Evolutionary conservation across 768 basidiomycete species (phyloP), one percentile per base, ranked within the genome.

Genomic region (Rhizopogon rudus): DNA sequence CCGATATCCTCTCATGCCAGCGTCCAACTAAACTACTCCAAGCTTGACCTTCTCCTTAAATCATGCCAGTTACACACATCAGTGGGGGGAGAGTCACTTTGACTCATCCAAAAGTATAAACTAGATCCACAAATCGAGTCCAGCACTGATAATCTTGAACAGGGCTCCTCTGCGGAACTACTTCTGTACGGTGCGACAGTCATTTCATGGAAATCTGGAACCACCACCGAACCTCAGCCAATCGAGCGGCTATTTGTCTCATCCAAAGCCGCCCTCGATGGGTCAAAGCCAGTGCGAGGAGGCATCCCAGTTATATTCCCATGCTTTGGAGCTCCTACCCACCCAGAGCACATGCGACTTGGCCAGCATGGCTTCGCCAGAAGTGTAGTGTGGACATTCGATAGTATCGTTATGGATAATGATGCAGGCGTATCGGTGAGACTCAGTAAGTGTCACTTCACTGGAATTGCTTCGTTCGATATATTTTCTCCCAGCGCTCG

Each of bases 291-390:
- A 1, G 80, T 86, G 17, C 78, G 84, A 16, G 78, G 79, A 31
- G 79, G 80, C 1, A 83, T 78, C 44, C 81, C 72, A 40, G 68
- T 86, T 39, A 85, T 91, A 42, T 97, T 93, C 69, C 87, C 88
- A 42, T 92, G 89, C 73, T 98, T 98, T 64, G 95, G 96, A 3
- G 77, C 90, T 0, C 91, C 96, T 1, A 79, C 77, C 16, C 87
- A 85, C 68, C 80, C 78, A 28, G 89, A 86, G 48, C 91, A 94
- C 68, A 61, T 68, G 20, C 81, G 80, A 44, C 75, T 99, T 5
- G 54, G 76, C 5, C 94, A 97, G 69, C 97, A 98, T 68, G 97
- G 97, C 0, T 98, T 96, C 66, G 96, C 92, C 5, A 77, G 97
- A 41, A 92, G 77, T 58, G 78, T 82, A 39, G 67, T 64, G 31